Conservation (phyloP, 768 basidiomycete genomes). For the Termitomyces sp. region DNA sequence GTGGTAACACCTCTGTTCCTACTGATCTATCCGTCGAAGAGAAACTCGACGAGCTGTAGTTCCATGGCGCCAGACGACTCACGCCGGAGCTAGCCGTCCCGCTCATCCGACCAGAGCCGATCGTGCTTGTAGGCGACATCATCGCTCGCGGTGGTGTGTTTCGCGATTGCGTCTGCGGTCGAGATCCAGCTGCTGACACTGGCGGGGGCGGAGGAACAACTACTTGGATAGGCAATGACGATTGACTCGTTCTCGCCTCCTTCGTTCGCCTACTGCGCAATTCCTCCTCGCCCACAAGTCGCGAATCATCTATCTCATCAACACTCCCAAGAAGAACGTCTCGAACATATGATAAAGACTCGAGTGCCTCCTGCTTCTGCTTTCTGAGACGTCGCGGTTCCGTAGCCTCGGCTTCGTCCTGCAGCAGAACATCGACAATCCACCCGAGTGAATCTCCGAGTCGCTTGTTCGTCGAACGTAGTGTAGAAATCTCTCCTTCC, state of each 20-base stretch:
- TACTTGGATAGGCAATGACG: slow-evolving; percentile 1
- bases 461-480: slow-evolving; percentile 55
- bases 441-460: slow-evolving; percentile 70
- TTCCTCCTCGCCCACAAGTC: slow-evolving; percentile 57
- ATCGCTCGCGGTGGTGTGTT: slow-evolving; percentile 14
- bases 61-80: slow-evolving; percentile 44
- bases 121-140: slow-evolving; percentile 9
- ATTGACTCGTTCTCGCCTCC: slow-evolving; percentile 1
- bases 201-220: slow-evolving; percentile 36
- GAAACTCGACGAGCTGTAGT: slow-evolving; percentile 52
- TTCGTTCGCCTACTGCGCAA: slow-evolving; percentile 7
- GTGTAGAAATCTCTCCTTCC: slow-evolving; percentile 54
- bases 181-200: slow-evolving; percentile 35
- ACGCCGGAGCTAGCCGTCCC: slow-evolving; percentile 8
- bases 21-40: slow-evolving; percentile 24
- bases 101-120: slow-evolving; percentile 6
- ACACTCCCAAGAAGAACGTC: slow-evolving; percentile 62
- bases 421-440: slow-evolving; percentile 69
- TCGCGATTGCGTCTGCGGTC: slow-evolving; percentile 21
- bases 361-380: slow-evolving; percentile 62
- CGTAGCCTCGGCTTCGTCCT: slow-evolving; percentile 43
- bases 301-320: slow-evolving; percentile 58
- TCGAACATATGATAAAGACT: slow-evolving; percentile 73
- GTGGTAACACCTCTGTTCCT: slow-evolving; percentile 43
- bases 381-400: slow-evolving; percentile 36